These are phyloP conservation scores for Xylaria acuta DNA, from an alignment of 495 filamentous ascomycete species.

Conservation along the genomic window DNA sequence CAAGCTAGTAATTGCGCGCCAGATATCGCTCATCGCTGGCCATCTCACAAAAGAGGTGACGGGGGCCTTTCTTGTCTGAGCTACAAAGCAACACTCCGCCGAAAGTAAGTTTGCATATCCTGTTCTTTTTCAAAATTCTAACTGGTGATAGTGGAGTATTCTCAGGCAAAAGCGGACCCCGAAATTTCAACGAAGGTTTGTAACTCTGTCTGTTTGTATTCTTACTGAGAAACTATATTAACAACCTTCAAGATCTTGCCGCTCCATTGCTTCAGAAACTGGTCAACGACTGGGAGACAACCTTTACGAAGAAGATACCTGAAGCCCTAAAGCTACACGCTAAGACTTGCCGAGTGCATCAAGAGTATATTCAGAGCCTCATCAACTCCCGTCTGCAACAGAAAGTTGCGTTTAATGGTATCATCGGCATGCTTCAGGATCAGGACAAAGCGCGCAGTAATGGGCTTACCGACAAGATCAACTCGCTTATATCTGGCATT, in stretches of 20 bases:
- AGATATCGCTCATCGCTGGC: conserved; percentile 53
- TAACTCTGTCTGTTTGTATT: conserved; percentile 22
- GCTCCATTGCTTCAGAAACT: conserved; percentile 58
- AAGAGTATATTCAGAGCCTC: conserved; percentile 42
- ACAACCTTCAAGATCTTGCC: conserved; percentile 35
- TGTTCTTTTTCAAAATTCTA: conserved; percentile 30
- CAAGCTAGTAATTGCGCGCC: conserved; percentile 40
- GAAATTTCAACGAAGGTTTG: conserved; percentile 57
- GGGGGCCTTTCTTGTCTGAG: conserved; percentile 60
- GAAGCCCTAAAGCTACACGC: conserved; percentile 22
- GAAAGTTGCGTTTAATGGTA: conserved; percentile 37
- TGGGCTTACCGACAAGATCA: conserved; percentile 31
- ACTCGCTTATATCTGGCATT: conserved; percentile 44
- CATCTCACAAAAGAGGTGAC: conserved; percentile 44
- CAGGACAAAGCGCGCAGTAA: conserved; percentile 36
- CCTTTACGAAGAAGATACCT: conserved; percentile 42
- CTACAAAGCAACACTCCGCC: conserved; percentile 62
- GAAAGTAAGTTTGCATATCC: conserved; percentile 46
- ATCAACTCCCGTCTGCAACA: conserved; percentile 35
- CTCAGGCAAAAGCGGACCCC: conserved; percentile 32
- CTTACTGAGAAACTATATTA: conserved; percentile 16
- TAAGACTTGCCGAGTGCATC: conserved; percentile 9
- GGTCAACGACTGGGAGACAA: conserved; percentile 58
- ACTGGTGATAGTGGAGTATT: conserved; percentile 39
- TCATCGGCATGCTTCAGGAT: conserved; percentile 43